These are phyloP conservation scores for Calonectria multiphialidica DNA, from an alignment of 2,329 filamentous ascomycete species.

Conservation along the genomic window DNA sequence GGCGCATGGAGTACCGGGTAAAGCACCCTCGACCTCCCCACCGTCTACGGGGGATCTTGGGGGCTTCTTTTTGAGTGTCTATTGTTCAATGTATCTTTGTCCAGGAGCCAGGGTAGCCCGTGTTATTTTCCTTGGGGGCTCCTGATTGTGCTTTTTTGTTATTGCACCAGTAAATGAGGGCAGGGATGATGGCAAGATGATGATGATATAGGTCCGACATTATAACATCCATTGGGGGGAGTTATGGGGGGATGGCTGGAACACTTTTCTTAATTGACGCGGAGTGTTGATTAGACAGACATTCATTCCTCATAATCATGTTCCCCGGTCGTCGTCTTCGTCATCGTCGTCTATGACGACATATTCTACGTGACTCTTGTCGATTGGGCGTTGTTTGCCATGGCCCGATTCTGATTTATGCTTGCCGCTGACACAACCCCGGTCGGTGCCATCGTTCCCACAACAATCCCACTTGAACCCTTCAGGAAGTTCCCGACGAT, in stretches of 20 bases:
- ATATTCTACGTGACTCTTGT: neutral
- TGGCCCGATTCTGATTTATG: neutral
- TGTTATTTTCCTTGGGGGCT: conserved; percentile 18
- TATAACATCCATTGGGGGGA: conserved; percentile 41
- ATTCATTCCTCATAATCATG: neutral
- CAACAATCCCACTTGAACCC: conserved; percentile 8
- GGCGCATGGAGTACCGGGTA: conserved; percentile 45
- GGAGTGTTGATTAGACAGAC: conserved; percentile 7
- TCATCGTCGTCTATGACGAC: neutral
- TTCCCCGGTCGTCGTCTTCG: neutral
- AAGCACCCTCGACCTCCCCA: conserved; percentile 28
- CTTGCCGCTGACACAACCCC: neutral
- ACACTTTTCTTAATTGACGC: conserved; percentile 14
- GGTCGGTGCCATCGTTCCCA: neutral
- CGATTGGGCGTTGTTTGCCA: neutral
- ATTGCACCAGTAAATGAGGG: conserved; percentile 3
- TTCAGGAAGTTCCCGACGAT: conserved; percentile 12
- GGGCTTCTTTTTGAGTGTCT: conserved; percentile 27
- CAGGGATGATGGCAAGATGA: conserved; percentile 27
- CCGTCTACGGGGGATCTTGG: conserved; percentile 16
- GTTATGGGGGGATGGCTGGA: conserved; percentile 35
- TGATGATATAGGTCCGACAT: conserved; percentile 33
- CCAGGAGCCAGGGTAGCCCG: conserved; percentile 27
- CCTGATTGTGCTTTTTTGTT: conserved; percentile 29
- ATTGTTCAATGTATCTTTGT: conserved; percentile 39